These are phyloP conservation scores for Turnera subulata DNA, from an alignment of 345 rosid species.

Conservation along the genomic window DNA sequence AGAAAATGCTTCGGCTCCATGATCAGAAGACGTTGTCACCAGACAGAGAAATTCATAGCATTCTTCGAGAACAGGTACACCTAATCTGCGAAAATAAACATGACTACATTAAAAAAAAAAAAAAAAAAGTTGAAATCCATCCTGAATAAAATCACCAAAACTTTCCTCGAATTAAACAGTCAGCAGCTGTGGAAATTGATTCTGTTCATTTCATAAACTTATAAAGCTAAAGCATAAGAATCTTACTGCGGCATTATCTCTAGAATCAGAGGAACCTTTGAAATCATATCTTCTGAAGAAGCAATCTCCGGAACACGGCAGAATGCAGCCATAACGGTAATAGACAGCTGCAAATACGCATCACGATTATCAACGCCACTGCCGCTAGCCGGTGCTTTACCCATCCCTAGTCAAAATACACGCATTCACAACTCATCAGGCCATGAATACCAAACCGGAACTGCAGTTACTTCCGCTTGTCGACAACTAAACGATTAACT, in stretches of 20 bases:
- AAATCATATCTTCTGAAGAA: slow-evolving; percentile 64
- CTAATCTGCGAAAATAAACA: slow-evolving; percentile 29
- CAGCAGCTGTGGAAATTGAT: too few relatives aligned
- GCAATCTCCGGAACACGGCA: slow-evolving; percentile 75
- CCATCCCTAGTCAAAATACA: slow-evolving; percentile 34
- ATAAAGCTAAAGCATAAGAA: not conserved
- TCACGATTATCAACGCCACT: slow-evolving; percentile 51
- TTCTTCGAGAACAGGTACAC: slow-evolving; percentile 47
- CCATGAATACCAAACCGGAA: not conserved
- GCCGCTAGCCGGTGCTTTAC: slow-evolving; percentile 38
- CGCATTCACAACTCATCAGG: not conserved
- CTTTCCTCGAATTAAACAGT: too few relatives aligned
- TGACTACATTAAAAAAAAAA: not conserved
- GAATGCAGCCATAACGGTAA: slow-evolving; percentile 73
- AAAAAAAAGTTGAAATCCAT: not conserved
- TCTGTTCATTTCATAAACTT: too few relatives aligned
- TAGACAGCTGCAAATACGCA: slow-evolving; percentile 67
- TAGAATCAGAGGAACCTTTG: slow-evolving; percentile 57
- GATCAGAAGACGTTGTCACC: slow-evolving; percentile 53
- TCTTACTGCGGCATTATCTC: slow-evolving; percentile 55
- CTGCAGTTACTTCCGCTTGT: too few relatives aligned
- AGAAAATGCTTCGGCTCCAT: slow-evolving; percentile 43
- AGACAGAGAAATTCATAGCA: slow-evolving; percentile 71
- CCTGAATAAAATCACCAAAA: not conserved
- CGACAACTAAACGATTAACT: not conserved